Evolutionary conservation across 345 rosid genomes (phyloP), one percentile per base, ranked within the genome.

Genomic region (Eucalyptus grandis): DNA sequence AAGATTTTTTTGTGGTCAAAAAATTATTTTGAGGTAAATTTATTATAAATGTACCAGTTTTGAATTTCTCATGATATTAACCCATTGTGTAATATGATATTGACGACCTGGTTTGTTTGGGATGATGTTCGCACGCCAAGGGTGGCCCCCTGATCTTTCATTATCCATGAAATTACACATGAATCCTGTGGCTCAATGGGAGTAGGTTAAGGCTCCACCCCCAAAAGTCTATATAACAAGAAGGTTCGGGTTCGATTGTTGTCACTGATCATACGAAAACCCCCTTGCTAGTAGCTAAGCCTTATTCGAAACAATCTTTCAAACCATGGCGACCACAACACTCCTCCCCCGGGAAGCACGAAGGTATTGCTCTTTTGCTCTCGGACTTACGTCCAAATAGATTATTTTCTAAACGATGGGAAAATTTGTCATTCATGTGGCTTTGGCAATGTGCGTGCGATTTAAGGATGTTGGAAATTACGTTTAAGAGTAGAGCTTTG

Each of bases 1-100:
- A 13, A 1, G 50, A 15, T 51, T 51, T 15, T 49, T 49, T 49
- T 51, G 5, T 51, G 8, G 21, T 51, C 1, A 51, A 51, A 51
- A 51, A 16, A 51, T 51, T 51, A 16, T 0, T 51, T 51, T 15
- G 1, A 17, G 21, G 0, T 51, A 17, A 51, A 17, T 51, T 17
- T 51, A 15, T 51, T 17, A 7, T 0, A 51, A 7, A 6, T 17
- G 0, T 51, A 51, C 4, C 4, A 7, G 0, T 51, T 51, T 51
- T 16, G 3, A 51, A 1, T 51, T 7, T 51, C 2, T 51, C 2
- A 0, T 51, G 54, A 0, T 51, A 6, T 51, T 15, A 51, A 51
- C 9, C 22, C 22, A 7, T 51, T 51, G 6, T 51, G 3, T 51
- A 22, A 56, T 56, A 56, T 4, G 5, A 21, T 22, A 22, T 9